Conservation (phyloP, 2,329 filamentous ascomycete species). For the Trichoderma koningii region DNA sequence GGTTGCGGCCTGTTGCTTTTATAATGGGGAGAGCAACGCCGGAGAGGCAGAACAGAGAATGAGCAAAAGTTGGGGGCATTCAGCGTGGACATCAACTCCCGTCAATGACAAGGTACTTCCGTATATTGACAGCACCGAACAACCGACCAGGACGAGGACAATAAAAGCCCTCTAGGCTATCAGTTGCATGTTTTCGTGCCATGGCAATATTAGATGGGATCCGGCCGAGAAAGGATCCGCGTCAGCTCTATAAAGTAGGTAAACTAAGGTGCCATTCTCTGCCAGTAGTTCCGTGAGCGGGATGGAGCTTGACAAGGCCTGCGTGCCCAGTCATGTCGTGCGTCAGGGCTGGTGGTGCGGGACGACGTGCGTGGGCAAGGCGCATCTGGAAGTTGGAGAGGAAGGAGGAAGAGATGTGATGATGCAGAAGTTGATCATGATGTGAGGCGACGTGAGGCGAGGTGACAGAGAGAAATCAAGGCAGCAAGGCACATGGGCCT, state of each 20-base stretch:
- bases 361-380: conserved; percentile 2
- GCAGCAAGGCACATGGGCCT: conserved; percentile 1
- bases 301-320: conserved; percentile 31
- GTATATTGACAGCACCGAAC: background rate
- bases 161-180: background rate
- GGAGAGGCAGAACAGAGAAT: background rate
- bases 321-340: conserved; percentile 24
- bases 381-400: background rate
- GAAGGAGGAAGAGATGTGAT: conserved; percentile 4
- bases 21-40: background rate
- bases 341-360: conserved; percentile 23
- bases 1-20: conserved; percentile 14
- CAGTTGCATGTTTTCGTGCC: conserved; percentile 47
- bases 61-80: no score
- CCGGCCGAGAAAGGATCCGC: conserved; percentile 39
- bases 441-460: background rate
- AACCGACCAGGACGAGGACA: background rate
- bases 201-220: conserved; percentile 41
- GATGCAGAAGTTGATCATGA: background rate
- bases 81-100: no score
- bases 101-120: no score
- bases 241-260: conserved; percentile 44
- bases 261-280: conserved; percentile 26
- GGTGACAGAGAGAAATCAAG: background rate
- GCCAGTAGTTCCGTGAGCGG: conserved; percentile 23